These are phyloP conservation scores for Pichia cabralensis DNA, from an alignment of 805 yeast species.

Conservation along the genomic window DNA sequence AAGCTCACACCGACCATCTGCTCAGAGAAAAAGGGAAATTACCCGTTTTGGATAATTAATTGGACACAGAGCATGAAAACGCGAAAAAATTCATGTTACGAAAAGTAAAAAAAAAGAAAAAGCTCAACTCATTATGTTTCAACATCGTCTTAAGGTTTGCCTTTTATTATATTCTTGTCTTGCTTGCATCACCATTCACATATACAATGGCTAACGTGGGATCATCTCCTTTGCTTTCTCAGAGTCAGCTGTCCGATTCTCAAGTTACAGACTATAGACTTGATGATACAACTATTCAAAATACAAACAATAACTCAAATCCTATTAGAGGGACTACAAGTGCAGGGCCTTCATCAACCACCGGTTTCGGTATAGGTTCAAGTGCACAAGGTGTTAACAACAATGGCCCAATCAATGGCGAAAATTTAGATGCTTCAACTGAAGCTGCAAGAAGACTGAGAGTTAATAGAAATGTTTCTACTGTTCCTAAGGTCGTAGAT, in stretches of 20 bases:
- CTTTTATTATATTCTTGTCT: background rate
- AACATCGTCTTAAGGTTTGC: no score
- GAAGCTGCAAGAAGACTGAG: slow-evolving; percentile 5
- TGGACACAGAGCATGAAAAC: no score
- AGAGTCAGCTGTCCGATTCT: no score
- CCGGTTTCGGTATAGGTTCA: background rate
- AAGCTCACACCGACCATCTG: no score
- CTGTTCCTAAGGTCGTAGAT: slow-evolving; percentile 81
- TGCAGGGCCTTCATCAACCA: slow-evolving; percentile 1
- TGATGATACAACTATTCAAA: slow-evolving; percentile 5
- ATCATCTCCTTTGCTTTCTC: slow-evolving; percentile 23
- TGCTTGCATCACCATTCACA: background rate
- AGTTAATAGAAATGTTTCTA: slow-evolving; percentile 37
- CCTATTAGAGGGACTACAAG: slow-evolving; percentile 10
- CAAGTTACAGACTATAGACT: slow-evolving; percentile 17
- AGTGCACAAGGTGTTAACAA: slow-evolving; percentile 1
- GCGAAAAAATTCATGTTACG: no score
- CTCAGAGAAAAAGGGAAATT: no score
- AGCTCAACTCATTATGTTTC: no score
- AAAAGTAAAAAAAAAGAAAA: no score
- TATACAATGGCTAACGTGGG: slow-evolving; percentile 7
- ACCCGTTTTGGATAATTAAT: no score
- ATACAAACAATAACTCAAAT: background rate
- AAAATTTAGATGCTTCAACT: no score
- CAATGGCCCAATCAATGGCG: background rate